A percentile compares a stretch with the other conserved stretches of the same genome.
Evolutionary conservation across 164 flowering plant species (phyloP).

Genomic region (Sextonia rubra): DNA sequence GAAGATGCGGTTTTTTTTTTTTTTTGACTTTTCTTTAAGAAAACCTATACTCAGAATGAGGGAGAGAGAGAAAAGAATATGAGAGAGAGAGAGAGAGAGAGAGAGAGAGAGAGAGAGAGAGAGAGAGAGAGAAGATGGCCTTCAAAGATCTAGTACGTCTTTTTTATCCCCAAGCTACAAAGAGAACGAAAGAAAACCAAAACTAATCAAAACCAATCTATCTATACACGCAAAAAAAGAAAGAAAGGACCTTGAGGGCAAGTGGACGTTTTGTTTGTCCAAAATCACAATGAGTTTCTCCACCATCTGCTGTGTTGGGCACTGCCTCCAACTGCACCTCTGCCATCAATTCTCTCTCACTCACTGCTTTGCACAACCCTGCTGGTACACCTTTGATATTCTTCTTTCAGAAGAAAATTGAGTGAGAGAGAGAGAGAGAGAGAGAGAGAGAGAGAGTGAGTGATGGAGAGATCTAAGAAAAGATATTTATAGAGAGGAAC

Average conservation of each 20-base stretch:
- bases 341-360: not conserved
- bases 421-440: no score
- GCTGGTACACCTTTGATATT: not conserved
- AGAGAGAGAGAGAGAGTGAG: no score
- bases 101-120: not conserved
- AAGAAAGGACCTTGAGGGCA: conserved; percentile 40
- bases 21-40: no score
- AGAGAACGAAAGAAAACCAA: not conserved
- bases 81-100: not conserved
- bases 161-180: not conserved
- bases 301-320: not conserved
- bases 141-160: not conserved
- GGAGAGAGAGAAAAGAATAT: not conserved
- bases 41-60: no score
- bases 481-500: not conserved
- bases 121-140: not conserved
- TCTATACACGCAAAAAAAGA: not conserved
- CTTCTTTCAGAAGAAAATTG: not conserved
- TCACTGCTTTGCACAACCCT: no score
- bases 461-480: no score
- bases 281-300: conserved; percentile 25
- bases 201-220: no score
- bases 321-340: conserved; percentile 36
- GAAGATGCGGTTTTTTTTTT: no score
- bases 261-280: conserved; percentile 37